phyloP scores from a whole-genome alignment of 306 rosid genomes.

The Corylus americana region DNA sequence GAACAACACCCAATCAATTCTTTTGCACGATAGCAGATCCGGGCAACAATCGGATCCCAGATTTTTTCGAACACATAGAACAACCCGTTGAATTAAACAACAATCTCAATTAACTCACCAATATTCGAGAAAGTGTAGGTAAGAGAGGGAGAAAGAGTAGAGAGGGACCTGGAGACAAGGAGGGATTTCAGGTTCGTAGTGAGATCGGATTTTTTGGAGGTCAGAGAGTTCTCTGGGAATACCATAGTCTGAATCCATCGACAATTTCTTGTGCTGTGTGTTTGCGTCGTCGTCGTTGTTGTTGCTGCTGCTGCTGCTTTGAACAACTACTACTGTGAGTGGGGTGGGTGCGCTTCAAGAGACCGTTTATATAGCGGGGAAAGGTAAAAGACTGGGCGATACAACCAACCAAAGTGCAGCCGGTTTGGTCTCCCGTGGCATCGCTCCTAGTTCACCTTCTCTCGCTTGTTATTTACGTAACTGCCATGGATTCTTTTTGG shows the following conservation, averaged over 20 bases:
- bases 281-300: neutral
- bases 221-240: slow-evolving; percentile 91
- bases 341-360: too few relatives aligned
- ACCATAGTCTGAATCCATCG: slow-evolving; percentile 90
- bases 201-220: slow-evolving; percentile 74
- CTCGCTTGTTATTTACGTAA: neutral
- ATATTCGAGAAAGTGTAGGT: neutral
- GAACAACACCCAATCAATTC: neutral
- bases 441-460: neutral
- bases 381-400: slow-evolving; percentile 1
- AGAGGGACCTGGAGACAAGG: slow-evolving; percentile 72
- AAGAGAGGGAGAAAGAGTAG: neutral
- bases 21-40: neutral
- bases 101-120: neutral
- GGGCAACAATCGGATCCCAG: neutral
- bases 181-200: slow-evolving; percentile 77
- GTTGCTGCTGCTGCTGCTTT: neutral
- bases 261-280: too few relatives aligned
- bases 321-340: too few relatives aligned
- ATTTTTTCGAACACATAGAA: neutral
- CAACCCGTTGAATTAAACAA: neutral
- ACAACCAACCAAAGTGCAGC: neutral
- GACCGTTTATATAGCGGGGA: slow-evolving; percentile 2
- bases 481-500: neutral
- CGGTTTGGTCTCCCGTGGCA: neutral